Evolutionary conservation across 371 early-diverging fungal genomes (phyloP), one percentile per base, ranked within the genome.

Genomic region (Mortierella sp.): DNA sequence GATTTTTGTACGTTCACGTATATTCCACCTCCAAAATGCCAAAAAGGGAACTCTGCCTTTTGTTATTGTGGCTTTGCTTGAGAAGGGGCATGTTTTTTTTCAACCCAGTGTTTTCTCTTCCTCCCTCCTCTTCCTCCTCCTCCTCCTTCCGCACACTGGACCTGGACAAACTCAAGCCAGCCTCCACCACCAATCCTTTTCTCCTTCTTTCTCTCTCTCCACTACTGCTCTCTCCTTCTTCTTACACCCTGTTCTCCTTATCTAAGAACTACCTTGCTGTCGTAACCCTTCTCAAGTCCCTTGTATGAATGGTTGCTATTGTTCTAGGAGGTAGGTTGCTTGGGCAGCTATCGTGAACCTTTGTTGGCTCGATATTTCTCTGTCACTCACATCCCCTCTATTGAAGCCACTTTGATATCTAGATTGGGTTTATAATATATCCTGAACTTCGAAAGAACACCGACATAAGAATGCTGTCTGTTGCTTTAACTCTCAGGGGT

Each of bases 401-500:
- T 3, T 28, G 26, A 53, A 53, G 23, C 28, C 8, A 1, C 23
- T 53, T 28, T 26, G 13, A 23, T 1, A 26, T 28, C 23, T 53
- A 53, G 53, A 26, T 12, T 26, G 13, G 5, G 19, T n/a, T 17
- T 10, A 8, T 12, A 53, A 53, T 53, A 56, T 65, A 54, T 53
- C 23, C 66, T 26, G 28, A 53, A 53, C 28, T 28, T 49, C 26
- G 26, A 19, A 19, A 28, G 29, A 45, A 28, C 28, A 2, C 10
- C 22, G 12, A 12, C 28, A 61, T 35, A 2, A 66, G 8, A 35
- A 79, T 80, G 80, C 66, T 74, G 61, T 70, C 80, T 47, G 75
- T 70, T 55, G 74, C 80, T 63, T 74, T 73, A 19, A 54, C 70
- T 3, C 70, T 80, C 56, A 74, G 71, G 60, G 57, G 75, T 61